Conservation (phyloP, 208 protist species). For the Wallacemonas sp. region DNA sequence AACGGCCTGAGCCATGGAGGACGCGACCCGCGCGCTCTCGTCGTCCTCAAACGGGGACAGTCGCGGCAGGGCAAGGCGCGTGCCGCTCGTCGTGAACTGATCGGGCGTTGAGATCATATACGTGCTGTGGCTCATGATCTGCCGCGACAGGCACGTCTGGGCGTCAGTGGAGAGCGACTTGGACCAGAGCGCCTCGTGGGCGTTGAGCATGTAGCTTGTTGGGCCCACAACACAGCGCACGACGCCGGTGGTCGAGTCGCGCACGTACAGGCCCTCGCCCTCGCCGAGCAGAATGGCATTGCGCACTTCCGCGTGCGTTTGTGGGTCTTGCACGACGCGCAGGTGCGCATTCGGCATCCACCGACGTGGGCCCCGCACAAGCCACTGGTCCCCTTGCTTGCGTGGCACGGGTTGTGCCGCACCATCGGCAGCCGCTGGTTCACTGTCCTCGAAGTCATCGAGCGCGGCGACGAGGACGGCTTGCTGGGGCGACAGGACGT, state of each 20-base stretch:
- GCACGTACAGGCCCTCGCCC: slow-evolving; percentile 84
- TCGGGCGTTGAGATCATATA: slow-evolving; percentile 33
- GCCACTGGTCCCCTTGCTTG: slow-evolving; percentile 86
- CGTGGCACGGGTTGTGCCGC: slow-evolving; percentile 22
- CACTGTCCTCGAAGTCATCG: slow-evolving; percentile 62
- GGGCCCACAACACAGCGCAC: slow-evolving; percentile 74
- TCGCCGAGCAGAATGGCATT: slow-evolving; percentile 56
- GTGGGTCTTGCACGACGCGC: slow-evolving; percentile 40
- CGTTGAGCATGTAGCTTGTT: slow-evolving; percentile 70
- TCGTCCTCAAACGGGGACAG: slow-evolving; percentile 3
- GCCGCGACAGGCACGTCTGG: slow-evolving; percentile 31
- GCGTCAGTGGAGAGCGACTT: slow-evolving; percentile 73
- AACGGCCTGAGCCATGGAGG: slow-evolving; percentile 60
- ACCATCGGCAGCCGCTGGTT: slow-evolving; percentile 3
- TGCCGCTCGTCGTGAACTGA: slow-evolving; percentile 12
- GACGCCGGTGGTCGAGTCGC: slow-evolving; percentile 63
- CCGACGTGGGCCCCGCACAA: slow-evolving; percentile 85
- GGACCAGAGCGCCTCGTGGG: slow-evolving; percentile 82
- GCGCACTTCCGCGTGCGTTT: slow-evolving; percentile 40
- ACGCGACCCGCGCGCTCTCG: slow-evolving; percentile 37
- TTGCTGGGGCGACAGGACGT: slow-evolving; percentile 81
- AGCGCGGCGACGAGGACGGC: slow-evolving; percentile 80
- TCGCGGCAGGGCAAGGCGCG: not conserved
- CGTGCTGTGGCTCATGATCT: slow-evolving; percentile 41
- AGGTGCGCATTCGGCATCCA: slow-evolving; percentile 61